A percentile compares a stretch with the other conserved stretches of the same genome.
phyloP scores from a whole-genome alignment of 2,329 filamentous ascomycete species.

The Albophoma yamanashiensis region DNA sequence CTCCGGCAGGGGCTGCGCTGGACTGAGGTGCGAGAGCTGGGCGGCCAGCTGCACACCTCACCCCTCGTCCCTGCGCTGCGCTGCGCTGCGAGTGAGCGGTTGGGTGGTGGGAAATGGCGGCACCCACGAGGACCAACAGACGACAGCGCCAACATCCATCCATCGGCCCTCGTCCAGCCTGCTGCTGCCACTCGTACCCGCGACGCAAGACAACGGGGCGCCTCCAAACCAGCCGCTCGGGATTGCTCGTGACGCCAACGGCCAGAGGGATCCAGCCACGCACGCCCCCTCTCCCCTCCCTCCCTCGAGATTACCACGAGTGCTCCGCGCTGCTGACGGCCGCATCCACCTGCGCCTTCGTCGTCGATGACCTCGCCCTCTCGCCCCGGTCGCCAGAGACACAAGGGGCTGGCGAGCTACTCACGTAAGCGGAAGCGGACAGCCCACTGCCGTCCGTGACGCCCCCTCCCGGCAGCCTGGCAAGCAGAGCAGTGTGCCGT shows the following conservation, averaged over 20 bases:
- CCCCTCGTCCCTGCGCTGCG: neutral
- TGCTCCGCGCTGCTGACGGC: neutral
- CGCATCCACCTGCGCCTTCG: neutral
- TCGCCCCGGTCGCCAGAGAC: neutral
- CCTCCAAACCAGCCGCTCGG: neutral
- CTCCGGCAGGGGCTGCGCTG: neutral
- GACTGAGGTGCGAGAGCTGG: too few relatives aligned
- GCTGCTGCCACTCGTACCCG: neutral
- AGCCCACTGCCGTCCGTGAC: too few relatives aligned
- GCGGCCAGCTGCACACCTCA: neutral
- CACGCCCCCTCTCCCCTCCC: neutral
- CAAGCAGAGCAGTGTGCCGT: neutral
- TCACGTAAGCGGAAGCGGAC: neutral
- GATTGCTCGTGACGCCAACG: neutral
- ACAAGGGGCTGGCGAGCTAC: neutral
- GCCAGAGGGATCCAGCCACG: neutral
- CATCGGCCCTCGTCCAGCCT: neutral
- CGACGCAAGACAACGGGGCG: neutral
- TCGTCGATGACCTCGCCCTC: neutral
- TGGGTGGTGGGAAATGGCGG: neutral
- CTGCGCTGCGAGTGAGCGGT: too few relatives aligned
- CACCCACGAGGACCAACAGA: neutral
- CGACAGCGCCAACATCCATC: neutral
- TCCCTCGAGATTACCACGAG: neutral
- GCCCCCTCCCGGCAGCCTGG: neutral